Base-by-base conservation (phyloP, 805 yeast species). In the Teunomyces kruisii region DNA sequence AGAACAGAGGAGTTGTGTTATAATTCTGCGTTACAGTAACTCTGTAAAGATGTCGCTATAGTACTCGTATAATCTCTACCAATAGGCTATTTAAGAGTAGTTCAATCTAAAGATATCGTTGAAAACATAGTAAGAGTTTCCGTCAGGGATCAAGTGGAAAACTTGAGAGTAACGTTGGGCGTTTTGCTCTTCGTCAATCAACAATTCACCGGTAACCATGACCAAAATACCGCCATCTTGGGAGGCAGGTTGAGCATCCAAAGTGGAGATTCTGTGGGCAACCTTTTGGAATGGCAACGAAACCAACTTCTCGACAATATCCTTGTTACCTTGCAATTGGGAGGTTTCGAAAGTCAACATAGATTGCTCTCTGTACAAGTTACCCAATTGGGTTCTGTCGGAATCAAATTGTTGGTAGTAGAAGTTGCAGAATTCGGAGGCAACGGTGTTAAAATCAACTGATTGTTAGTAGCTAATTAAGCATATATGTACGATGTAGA, bases 181-280 rank as follows among this genome's bases (percentile, higher is more conserved):
- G 69, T 89, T 90, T 65, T 84, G 87, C 75, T 94, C 98, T 52
- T 92, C 98, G 66, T 94, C 99, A 54, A 86, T 78, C 58, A 90
- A 71, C 54, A 94, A 79, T 69, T 88, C 97, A 52, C 99, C 99
- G 44, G 99, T 94, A 58, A 94, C 97, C 94, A 94, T 85, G 43
- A 92, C 98, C 58, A 94, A 77, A 45, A 94, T 96, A 64, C 92
- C 97, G 51, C 94, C 92, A 57, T 75, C 80, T 47, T 96, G 88
- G 46, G 96, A 86, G 31, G 95, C 96, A 40, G 99, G 99, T 74
- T 94, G 99, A 38, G 98, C 98, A 62, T 94, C 98, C 62, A 94
- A 79, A 36, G 98, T 92, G 44, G 96, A 84, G 63, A 94, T 86
- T 74, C 95, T 80, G 76, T 94, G 99, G 41, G 81, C 85, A 46